A percentile compares a stretch with the other conserved stretches of the same genome.
Conservation (phyloP, 2,329 filamentous ascomycete genomes). For the Aspergillus costaricaensis region DNA sequence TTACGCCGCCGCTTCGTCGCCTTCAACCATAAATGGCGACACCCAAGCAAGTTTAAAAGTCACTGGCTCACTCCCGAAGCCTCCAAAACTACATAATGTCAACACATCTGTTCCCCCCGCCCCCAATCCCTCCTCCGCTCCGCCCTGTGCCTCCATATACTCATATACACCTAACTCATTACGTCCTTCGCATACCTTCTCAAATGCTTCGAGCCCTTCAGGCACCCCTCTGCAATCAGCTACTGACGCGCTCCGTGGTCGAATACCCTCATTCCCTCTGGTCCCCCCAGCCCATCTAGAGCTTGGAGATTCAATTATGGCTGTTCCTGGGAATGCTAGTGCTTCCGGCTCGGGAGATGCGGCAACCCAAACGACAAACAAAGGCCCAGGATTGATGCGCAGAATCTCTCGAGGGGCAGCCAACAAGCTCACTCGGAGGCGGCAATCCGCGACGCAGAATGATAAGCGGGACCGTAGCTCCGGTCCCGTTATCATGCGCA, state of each 20-base stretch:
- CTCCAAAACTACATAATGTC: conserved; percentile 40
- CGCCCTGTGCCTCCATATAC: conserved; percentile 34
- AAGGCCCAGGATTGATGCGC: conserved; percentile 72
- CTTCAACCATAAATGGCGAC: conserved; percentile 41
- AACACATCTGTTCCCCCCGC: conserved; percentile 32
- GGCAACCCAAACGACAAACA: conserved; percentile 51
- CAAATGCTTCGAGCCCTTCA: conserved; percentile 39
- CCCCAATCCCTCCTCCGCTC: conserved; percentile 29
- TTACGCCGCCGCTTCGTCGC: conserved; percentile 38
- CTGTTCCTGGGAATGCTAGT: conserved; percentile 44
- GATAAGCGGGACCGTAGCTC: conserved; percentile 83
- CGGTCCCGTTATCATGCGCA: conserved; percentile 82
- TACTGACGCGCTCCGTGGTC: conserved; percentile 36
- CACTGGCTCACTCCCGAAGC: conserved; percentile 33
- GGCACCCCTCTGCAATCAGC: conserved; percentile 38
- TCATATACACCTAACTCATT: conserved; percentile 33
- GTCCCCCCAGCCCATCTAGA: conserved; percentile 60
- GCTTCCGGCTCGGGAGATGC: conserved; percentile 62
- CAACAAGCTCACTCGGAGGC: conserved; percentile 67
- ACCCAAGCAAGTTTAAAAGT: conserved; percentile 40
- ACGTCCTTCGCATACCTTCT: conserved; percentile 29
- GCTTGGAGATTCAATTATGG: conserved; percentile 71
- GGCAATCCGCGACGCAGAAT: conserved; percentile 75
- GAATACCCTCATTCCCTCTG: conserved; percentile 29
- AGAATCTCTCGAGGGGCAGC: conserved; percentile 80